Evolutionary conservation across 2,329 filamentous ascomycete genomes (phyloP).

Genomic region (Rutstroemia sp.): DNA sequence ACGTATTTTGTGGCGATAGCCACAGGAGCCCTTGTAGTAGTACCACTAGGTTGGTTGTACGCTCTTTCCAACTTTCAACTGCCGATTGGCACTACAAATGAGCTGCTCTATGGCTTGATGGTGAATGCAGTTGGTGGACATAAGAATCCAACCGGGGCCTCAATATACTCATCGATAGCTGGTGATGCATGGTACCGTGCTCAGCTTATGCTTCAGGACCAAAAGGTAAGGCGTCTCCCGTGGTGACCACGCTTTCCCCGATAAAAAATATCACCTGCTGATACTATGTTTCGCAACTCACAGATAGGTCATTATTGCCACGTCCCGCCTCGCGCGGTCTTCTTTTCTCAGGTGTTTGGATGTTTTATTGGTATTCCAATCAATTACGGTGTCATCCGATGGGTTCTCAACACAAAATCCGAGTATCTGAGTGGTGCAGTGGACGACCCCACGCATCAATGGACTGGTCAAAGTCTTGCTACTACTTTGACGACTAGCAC

Average conservation of each 20-base stretch:
- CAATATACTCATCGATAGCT: slow-evolving; percentile 50
- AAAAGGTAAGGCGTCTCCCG: slow-evolving; percentile 32
- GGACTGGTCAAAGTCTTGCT: slow-evolving; percentile 50
- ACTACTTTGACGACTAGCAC: slow-evolving; percentile 46
- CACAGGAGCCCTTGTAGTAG: slow-evolving; percentile 46
- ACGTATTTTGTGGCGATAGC: slow-evolving; percentile 50
- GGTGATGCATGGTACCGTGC: slow-evolving; percentile 55
- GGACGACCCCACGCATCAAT: slow-evolving; percentile 50
- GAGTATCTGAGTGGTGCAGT: slow-evolving; percentile 44
- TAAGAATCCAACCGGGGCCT: slow-evolving; percentile 51
- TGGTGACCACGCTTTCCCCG: too few species aligned
- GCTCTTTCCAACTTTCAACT: slow-evolving; percentile 48
- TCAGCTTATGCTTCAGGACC: slow-evolving; percentile 52
- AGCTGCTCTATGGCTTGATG: slow-evolving; percentile 53
- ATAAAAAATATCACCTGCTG: too few species aligned
- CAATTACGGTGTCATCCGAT: slow-evolving; percentile 53
- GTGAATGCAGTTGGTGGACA: slow-evolving; percentile 42
- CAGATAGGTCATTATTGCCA: slow-evolving; percentile 57
- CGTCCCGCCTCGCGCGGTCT: slow-evolving; percentile 49
- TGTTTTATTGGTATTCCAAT: slow-evolving; percentile 51
- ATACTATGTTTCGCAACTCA: too few species aligned
- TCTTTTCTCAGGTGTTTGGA: slow-evolving; percentile 55
- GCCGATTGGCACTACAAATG: slow-evolving; percentile 51
- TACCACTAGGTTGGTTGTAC: slow-evolving; percentile 53
- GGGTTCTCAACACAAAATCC: slow-evolving; percentile 49